phyloP scores from a whole-genome alignment of 805 yeast genomes.

The Sugiyamaella marilandica region DNA sequence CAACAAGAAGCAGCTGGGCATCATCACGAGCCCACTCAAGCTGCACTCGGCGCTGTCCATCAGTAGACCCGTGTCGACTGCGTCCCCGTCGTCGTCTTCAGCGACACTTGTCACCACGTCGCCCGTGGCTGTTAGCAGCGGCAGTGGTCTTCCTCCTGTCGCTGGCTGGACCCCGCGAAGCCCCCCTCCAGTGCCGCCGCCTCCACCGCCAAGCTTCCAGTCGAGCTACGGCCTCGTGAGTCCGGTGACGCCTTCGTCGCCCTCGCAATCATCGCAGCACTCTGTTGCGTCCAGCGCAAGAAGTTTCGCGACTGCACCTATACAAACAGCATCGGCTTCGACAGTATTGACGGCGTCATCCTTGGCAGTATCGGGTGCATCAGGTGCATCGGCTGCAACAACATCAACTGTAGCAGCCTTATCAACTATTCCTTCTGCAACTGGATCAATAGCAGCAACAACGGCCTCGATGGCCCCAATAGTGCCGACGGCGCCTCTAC shows the following conservation, averaged over 20 bases:
- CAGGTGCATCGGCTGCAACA: not conserved
- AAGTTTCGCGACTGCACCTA: not conserved
- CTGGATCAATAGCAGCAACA: slow-evolving; percentile 3
- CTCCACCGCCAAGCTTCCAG: slow-evolving; percentile 2
- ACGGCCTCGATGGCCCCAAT: slow-evolving; percentile 14
- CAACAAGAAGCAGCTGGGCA: slow-evolving; percentile 22
- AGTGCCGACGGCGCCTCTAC: slow-evolving; percentile 40
- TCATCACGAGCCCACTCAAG: slow-evolving; percentile 9
- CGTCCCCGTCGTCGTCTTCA: slow-evolving; percentile 5
- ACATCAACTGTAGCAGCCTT: not conserved
- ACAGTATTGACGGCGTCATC: not conserved
- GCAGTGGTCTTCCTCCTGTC: not conserved
- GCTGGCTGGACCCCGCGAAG: slow-evolving; percentile 3
- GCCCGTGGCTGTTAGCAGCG: not conserved
- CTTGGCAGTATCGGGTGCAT: too few species aligned
- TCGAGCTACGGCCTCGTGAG: slow-evolving; percentile 1
- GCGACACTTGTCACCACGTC: not conserved
- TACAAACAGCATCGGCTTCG: not conserved
- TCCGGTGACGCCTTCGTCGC: slow-evolving; percentile 5
- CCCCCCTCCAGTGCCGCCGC: slow-evolving; percentile 8
- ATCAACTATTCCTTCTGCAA: not conserved
- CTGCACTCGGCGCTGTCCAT: not conserved
- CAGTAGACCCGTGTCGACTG: slow-evolving; percentile 9
- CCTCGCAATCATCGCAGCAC: not conserved
- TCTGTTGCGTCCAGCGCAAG: not conserved